Evolutionary conservation across 495 filamentous ascomycete genomes (phyloP).

Genomic region (Aspergillus steynii): DNA sequence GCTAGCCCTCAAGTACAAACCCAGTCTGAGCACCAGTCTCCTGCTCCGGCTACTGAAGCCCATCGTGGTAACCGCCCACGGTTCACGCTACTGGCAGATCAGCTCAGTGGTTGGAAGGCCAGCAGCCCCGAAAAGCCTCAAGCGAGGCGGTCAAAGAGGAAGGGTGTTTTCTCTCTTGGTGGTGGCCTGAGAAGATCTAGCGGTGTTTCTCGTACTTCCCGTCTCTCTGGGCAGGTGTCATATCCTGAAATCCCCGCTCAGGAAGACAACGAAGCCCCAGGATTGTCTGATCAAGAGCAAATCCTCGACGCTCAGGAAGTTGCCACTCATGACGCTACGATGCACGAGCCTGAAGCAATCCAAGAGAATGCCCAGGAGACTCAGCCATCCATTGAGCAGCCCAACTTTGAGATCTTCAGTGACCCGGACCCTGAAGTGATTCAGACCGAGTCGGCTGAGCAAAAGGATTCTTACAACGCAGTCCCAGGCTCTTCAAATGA

Average conservation of each 20-base stretch:
- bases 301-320: background rate
- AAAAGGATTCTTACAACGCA: slow-evolving; percentile 12
- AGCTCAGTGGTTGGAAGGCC: slow-evolving; percentile 61
- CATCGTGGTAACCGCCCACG: slow-evolving; percentile 32
- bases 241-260: slow-evolving; percentile 29
- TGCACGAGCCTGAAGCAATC: background rate
- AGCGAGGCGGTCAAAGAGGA: slow-evolving; percentile 32
- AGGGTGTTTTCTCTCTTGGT: slow-evolving; percentile 50
- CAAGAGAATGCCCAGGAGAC: background rate
- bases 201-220: slow-evolving; percentile 12
- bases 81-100: slow-evolving; percentile 62
- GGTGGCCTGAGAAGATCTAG: slow-evolving; percentile 17
- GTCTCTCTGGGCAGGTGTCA: slow-evolving; percentile 16
- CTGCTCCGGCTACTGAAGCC: background rate
- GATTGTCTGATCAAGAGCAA: background rate
- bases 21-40: background rate
- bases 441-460: slow-evolving; percentile 1
- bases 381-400: slow-evolving; percentile 9
- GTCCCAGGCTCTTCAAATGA: slow-evolving; percentile 18
- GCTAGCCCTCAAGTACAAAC: background rate
- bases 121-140: slow-evolving; percentile 47
- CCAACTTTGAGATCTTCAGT: slow-evolving; percentile 17
- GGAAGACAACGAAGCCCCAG: slow-evolving; percentile 13
- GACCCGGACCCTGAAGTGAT: slow-evolving; percentile 9
- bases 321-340: background rate